Percentiles rank a stretch among this genome's conserved stretches.
Evolutionary conservation across 805 yeast species (phyloP).

Genomic region (Lachancea mirantina): DNA sequence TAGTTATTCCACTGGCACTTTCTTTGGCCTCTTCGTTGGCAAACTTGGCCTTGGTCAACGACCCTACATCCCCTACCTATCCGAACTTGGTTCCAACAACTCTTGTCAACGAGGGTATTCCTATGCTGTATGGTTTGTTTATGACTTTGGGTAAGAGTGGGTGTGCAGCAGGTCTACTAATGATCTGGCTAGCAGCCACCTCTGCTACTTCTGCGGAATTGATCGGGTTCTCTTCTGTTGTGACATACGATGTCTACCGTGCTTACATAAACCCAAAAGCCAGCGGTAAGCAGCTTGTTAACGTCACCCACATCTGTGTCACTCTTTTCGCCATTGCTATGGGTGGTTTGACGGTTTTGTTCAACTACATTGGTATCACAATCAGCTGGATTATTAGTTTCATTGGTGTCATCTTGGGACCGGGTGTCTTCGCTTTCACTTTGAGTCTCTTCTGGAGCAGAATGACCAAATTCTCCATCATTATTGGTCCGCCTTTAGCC

Average conservation of each 20-base stretch:
- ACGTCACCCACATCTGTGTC: slow-evolving; percentile 3
- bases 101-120: slow-evolving; percentile 40
- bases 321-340: slow-evolving; percentile 1
- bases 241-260: slow-evolving; percentile 74
- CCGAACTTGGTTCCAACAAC: slow-evolving; percentile 51
- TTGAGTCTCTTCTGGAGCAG: slow-evolving; percentile 1
- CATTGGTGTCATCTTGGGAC: slow-evolving; percentile 1
- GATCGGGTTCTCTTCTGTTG: slow-evolving; percentile 70
- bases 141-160: slow-evolving; percentile 77
- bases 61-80: slow-evolving; percentile 66
- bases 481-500: slow-evolving; percentile 1
- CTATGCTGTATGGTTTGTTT: slow-evolving; percentile 55
- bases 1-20: slow-evolving; percentile 69
- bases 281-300: slow-evolving; percentile 34
- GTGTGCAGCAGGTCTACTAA: slow-evolving; percentile 63
- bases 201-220: slow-evolving; percentile 82
- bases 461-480: slow-evolving; percentile 1
- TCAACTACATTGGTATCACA: slow-evolving; percentile 4
- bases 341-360: slow-evolving; percentile 3
- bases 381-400: slow-evolving; percentile 5
- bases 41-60: slow-evolving; percentile 56
- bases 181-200: slow-evolving; percentile 81
- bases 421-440: slow-evolving; percentile 1
- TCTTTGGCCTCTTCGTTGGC: slow-evolving; percentile 80
- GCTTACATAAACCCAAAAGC: slow-evolving; percentile 70